These are phyloP conservation scores for Apostasia ramifera DNA, from an alignment of 106 monocot species.

Conservation along the genomic window DNA sequence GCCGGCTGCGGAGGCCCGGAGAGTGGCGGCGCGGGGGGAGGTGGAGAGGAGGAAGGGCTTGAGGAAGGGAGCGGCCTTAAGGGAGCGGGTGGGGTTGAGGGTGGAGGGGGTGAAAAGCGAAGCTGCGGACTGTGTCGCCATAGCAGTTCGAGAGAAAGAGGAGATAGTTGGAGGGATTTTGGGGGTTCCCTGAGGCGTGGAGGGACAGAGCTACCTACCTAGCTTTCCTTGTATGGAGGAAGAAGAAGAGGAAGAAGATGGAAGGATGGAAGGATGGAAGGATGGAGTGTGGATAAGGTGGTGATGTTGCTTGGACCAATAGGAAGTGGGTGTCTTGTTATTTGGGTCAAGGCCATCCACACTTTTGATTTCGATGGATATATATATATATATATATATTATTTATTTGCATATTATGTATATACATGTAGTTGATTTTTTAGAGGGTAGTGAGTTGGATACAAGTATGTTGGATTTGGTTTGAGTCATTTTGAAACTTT, in stretches of 20 bases:
- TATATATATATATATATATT: too few relatives aligned
- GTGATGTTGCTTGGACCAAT: slow-evolving; percentile 2
- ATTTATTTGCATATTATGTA: too few relatives aligned
- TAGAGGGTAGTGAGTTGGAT: too few relatives aligned
- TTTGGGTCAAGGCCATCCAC: too few relatives aligned
- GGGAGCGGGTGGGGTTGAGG: slow-evolving; percentile 9
- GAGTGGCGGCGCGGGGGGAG: slow-evolving; percentile 12
- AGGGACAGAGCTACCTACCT: neutral
- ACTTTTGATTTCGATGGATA: too few relatives aligned
- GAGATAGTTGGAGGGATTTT: slow-evolving; percentile 52
- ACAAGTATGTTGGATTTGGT: too few relatives aligned
- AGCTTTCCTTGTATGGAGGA: neutral
- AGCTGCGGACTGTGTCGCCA: slow-evolving; percentile 9
- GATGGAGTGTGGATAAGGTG: slow-evolving; percentile 9
- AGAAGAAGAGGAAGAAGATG: neutral
- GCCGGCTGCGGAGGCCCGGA: slow-evolving; percentile 21
- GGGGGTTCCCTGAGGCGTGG: neutral
- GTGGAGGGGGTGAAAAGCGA: slow-evolving; percentile 3
- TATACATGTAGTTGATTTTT: too few relatives aligned
- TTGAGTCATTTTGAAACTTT: too few relatives aligned
- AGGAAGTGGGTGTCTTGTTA: neutral
- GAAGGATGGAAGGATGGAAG: neutral
- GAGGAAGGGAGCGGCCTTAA: slow-evolving; percentile 12
- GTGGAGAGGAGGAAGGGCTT: neutral
- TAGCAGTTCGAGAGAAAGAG: slow-evolving; percentile 14